Percentiles rank a stretch among this genome's conserved stretches.
phyloP scores from a whole-genome alignment of 2,329 filamentous ascomycete genomes.

The Ascochyta lentis region DNA sequence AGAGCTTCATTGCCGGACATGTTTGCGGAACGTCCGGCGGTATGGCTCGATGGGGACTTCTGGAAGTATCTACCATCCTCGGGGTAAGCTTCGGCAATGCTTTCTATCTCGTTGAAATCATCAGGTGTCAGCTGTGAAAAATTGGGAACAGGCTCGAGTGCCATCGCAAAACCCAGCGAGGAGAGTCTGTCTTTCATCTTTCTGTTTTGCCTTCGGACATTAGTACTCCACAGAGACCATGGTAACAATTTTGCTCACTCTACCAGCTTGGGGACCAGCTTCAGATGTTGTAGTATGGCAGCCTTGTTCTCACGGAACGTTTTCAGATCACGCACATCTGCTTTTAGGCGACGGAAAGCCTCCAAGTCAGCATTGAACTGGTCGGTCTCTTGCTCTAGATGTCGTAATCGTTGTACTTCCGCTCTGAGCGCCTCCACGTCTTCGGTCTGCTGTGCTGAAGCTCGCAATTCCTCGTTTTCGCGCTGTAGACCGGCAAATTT shows the following conservation, averaged over 20 bases:
- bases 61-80: constrained; percentile 2
- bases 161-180: constrained; percentile 37
- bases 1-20: constrained; percentile 15
- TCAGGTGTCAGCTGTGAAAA: constrained; percentile 15
- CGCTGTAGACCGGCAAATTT: constrained; percentile 36
- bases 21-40: constrained; percentile 31
- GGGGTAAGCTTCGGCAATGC: constrained; percentile 4
- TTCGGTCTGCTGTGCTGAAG: constrained; percentile 9
- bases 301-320: constrained; percentile 31
- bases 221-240: constrained; percentile 1
- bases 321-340: constrained; percentile 28
- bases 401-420: constrained; percentile 27
- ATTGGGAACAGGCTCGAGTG: constrained; percentile 36
- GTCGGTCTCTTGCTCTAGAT: constrained; percentile 26
- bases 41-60: constrained; percentile 34
- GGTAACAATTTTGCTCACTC: constrained; percentile 27
- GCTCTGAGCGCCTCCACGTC: constrained; percentile 17
- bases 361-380: constrained; percentile 13
- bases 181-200: constrained; percentile 39
- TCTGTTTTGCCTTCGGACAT: constrained; percentile 36
- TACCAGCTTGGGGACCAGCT: constrained; percentile 33
- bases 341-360: constrained; percentile 19
- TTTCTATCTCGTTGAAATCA: constrained; percentile 20
- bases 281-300: constrained; percentile 37
- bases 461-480: constrained; percentile 26